phyloP scores from a whole-genome alignment of 768 basidiomycete genomes.

The Suillus luteus region DNA sequence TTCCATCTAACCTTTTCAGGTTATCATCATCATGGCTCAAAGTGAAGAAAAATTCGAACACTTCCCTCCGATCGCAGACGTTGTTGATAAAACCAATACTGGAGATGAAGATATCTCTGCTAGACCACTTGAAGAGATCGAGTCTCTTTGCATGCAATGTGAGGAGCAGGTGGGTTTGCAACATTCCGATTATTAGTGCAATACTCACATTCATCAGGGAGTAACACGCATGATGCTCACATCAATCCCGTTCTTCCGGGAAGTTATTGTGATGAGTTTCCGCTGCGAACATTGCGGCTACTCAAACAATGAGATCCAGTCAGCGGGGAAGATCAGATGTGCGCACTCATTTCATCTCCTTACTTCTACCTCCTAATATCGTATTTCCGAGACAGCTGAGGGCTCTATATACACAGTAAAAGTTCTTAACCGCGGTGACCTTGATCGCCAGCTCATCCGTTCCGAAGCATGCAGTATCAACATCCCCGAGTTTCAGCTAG shows the following conservation, averaged over 20 bases:
- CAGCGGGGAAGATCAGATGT: slow-evolving; percentile 87
- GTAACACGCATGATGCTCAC: slow-evolving; percentile 87
- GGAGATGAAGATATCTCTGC: slow-evolving; percentile 36
- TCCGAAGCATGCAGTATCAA: slow-evolving; percentile 78
- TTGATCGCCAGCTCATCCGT: slow-evolving; percentile 92
- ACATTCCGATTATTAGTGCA: slow-evolving; percentile 9
- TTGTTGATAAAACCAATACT: slow-evolving; percentile 52
- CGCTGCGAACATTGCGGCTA: slow-evolving; percentile 91
- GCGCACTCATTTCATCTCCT: slow-evolving; percentile 29
- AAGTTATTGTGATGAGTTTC: slow-evolving; percentile 97
- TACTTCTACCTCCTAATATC: background rate
- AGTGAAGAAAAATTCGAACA: slow-evolving; percentile 33
- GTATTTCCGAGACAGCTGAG: slow-evolving; percentile 56
- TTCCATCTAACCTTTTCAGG: background rate
- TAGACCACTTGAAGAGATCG: slow-evolving; percentile 76
- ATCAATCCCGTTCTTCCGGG: slow-evolving; percentile 91
- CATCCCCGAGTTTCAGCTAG: slow-evolving; percentile 88
- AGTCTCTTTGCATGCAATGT: slow-evolving; percentile 94
- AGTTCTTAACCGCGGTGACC: slow-evolving; percentile 71
- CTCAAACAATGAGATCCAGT: slow-evolving; percentile 92
- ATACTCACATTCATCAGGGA: slow-evolving; percentile 55
- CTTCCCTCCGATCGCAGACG: slow-evolving; percentile 60
- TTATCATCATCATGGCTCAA: slow-evolving; percentile 24
- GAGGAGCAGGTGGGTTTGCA: slow-evolving; percentile 70
- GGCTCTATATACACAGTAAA: slow-evolving; percentile 82